These are phyloP conservation scores for Zygosaccharomyces kombuchaensis DNA, from an alignment of 805 yeast species.

Conservation along the genomic window DNA sequence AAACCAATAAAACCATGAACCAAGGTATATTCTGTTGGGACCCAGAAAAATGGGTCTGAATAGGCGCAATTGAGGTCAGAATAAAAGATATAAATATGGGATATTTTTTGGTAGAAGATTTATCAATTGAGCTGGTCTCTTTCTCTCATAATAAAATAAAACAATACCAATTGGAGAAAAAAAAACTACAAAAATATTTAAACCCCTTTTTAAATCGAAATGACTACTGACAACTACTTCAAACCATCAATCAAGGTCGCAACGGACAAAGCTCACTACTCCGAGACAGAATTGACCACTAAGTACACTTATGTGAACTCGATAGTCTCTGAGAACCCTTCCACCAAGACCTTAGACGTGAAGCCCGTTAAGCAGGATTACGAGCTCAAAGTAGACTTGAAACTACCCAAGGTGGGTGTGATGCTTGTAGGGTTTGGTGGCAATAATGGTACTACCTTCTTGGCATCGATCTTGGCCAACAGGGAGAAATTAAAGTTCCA, in stretches of 20 bases:
- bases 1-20: neutral
- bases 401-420: conserved; percentile 80
- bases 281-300: conserved; percentile 49
- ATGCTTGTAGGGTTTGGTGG: conserved; percentile 95
- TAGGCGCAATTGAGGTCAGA: neutral
- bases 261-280: conserved; percentile 48
- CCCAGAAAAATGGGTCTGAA: neutral
- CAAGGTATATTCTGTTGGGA: neutral
- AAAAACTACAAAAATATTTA: neutral
- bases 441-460: conserved; percentile 89
- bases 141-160: neutral
- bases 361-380: conserved; percentile 69
- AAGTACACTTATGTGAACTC: conserved; percentile 67
- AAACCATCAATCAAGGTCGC: conserved; percentile 42
- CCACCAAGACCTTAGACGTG: conserved; percentile 53
- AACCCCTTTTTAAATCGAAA: neutral
- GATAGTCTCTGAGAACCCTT: conserved; percentile 48
- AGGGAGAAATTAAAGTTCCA: conserved; percentile 71
- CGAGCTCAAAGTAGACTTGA: conserved; percentile 80
- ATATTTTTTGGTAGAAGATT: neutral
- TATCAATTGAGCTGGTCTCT: neutral
- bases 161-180: neutral
- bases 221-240: conserved; percentile 14
- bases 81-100: conserved; percentile 3
- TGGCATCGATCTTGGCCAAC: conserved; percentile 82